Conservation (phyloP, 768 basidiomycete genomes). For the Suillus plorans region DNA sequence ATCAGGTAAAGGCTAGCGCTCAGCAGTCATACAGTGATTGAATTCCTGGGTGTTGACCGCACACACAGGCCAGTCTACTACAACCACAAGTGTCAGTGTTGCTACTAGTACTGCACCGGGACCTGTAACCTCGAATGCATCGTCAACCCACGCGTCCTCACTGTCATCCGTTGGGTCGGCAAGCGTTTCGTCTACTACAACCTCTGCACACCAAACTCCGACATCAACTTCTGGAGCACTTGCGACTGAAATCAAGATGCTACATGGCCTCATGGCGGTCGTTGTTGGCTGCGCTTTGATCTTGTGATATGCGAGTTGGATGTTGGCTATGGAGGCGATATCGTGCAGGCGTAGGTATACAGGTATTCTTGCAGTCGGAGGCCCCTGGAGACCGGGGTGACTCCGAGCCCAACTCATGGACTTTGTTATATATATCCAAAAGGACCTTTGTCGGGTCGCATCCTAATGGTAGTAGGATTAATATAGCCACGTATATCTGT, state of each 20-base stretch:
- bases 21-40: background rate
- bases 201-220: conserved; percentile 1
- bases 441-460: background rate
- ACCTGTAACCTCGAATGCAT: background rate
- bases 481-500: background rate
- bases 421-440: background rate
- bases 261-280: background rate
- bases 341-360: background rate
- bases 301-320: conserved; percentile 1
- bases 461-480: background rate
- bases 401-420: background rate
- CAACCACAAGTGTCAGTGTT: background rate
- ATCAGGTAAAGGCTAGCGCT: conserved; percentile 1
- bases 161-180: background rate
- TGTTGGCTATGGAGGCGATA: background rate
- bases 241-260: background rate
- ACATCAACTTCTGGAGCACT: conserved; percentile 7
- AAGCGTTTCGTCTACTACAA: background rate
- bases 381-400: background rate
- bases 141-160: background rate
- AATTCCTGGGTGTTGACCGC: background rate
- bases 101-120: background rate
- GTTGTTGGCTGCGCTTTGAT: background rate
- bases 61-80: background rate
- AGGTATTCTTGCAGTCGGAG: background rate